Conservation (phyloP, 129 eudicot species). For the Mikania micrantha region DNA sequence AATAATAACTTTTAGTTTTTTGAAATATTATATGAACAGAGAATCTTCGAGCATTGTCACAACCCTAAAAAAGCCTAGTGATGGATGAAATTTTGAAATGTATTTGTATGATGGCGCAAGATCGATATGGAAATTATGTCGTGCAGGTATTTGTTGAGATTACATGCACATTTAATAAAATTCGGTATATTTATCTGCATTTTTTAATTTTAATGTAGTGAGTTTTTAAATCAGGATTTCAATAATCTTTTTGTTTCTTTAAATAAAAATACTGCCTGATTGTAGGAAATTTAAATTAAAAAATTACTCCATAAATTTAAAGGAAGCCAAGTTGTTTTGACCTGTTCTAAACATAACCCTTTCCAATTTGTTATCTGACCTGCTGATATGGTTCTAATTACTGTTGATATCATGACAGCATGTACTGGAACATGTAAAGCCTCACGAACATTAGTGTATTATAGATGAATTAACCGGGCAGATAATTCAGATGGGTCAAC, state of each 20-base stretch:
- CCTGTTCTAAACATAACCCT: neutral
- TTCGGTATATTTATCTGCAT: neutral
- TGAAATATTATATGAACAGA: conserved; percentile 29
- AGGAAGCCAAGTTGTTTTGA: neutral
- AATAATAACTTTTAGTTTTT: neutral
- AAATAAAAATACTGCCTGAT: neutral
- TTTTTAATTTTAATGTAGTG: neutral
- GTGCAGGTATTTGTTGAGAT: conserved; percentile 56
- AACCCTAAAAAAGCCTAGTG: conserved; percentile 57
- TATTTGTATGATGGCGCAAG: conserved; percentile 87
- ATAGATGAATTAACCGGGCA: conserved; percentile 62
- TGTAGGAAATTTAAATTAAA: neutral
- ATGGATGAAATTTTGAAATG: conserved; percentile 83
- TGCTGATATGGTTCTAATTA: neutral
- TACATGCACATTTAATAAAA: neutral
- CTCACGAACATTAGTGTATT: conserved; percentile 66
- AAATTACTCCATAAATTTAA: neutral
- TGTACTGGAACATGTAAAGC: conserved; percentile 92
- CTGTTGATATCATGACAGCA: conserved; percentile 36
- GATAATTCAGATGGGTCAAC: conserved; percentile 95
- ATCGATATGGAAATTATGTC: conserved; percentile 96
- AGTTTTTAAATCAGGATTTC: neutral
- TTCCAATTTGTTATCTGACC: neutral
- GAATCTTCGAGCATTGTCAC: conserved; percentile 85
- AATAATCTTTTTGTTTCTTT: neutral